Base-by-base conservation (phyloP, 2,329 filamentous ascomycete genomes). In the Clonostachys sp. region DNA sequence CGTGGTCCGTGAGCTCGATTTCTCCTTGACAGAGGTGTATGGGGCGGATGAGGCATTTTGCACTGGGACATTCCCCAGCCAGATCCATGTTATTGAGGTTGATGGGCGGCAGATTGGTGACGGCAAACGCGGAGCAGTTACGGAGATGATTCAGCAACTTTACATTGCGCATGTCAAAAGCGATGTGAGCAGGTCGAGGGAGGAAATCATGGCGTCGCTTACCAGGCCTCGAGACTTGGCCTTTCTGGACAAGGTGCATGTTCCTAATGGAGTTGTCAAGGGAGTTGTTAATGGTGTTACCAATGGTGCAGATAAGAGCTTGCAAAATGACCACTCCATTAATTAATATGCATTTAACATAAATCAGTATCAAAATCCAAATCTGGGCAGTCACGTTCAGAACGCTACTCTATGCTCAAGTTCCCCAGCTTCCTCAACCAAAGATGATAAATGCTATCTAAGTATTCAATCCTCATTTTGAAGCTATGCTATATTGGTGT, bases 41-140 rank as follows among this genome's bases (percentile, higher is more conserved):
- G 60, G 57, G 3, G 58, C 60, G 3, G 60, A 63, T 16, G 60
- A 62, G 45, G 58, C 59, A 1, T 63, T 63, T 40, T 60, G 56
- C 45, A 61, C 60, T 0, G 60, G 60, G 2, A 63, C 60, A 0
- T 63, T 63, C 34, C 57, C 61, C 6, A 54, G 51, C 1, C 58
- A 61, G 49, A 50, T 61, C 9, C 58, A 60, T 34, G 58, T 60
- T 9, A 51, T 51, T 1, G 52, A 60, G 40, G 51, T 61, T 2
- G 58, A 61, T 40, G 55, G 55, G 1, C 45, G 57, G 5, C 20
- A 43, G 16, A 58, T 59, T 44, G 55, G 57, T 4, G 51, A 59
- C 17, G 57, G 57, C 6, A 48, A 55, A 33, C 46, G 53, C n/a
- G 57, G 57, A 3, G 20, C 45, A 3, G 13, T 60, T 9, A 59